Base-by-base conservation (phyloP, 129 eudicot genomes). In the Mikania micrantha region DNA sequence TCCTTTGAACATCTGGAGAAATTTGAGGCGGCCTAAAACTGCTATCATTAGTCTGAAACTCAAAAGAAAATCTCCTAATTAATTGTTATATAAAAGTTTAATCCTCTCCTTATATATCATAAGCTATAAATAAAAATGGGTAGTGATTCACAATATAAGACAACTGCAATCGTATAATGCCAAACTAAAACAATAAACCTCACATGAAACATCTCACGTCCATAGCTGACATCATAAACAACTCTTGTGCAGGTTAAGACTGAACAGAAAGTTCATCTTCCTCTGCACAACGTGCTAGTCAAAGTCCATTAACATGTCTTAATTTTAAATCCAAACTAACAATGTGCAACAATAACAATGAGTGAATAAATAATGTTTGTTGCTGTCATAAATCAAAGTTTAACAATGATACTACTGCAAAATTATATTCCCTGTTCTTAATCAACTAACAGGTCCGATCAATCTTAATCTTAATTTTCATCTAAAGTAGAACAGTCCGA, bases 21-120 rank as follows among this genome's bases (percentile, higher is more conserved):
- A 63, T 58, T 56, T 73, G 72, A 39, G 78, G 67, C 58, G 45
- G 80, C 61, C 71, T 70, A 73, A 45, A 42, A 74, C 56, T 47
- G 75, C 64, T 74, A 36, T 76, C 84, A 48, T 73, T 71, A 61
- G 90, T 64, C 86, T 84, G 87, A 75, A 74, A 68, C 60, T 71
- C 78, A 79, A 74, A 60, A 71, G 70, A 77, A 64, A 50, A 68
- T 64, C 60, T 24, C 79, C 34, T 67, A 34, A 56, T 24, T 24
- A 32, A 38, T 44, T 6, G 24, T 11, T 39, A 15, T 39, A 40
- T n/a, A 32, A 70, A 27, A 15, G 38, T 56, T 25, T 5, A 25
- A 25, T 54, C 52, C 13, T 25, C 29, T 22, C 36, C 17, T 39
- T 7, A 21, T 8, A 49, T 40, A 22, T 22, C 52, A 31, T 7